Base-by-base conservation (phyloP, 306 rosid species). In the Prunus salicina region DNA sequence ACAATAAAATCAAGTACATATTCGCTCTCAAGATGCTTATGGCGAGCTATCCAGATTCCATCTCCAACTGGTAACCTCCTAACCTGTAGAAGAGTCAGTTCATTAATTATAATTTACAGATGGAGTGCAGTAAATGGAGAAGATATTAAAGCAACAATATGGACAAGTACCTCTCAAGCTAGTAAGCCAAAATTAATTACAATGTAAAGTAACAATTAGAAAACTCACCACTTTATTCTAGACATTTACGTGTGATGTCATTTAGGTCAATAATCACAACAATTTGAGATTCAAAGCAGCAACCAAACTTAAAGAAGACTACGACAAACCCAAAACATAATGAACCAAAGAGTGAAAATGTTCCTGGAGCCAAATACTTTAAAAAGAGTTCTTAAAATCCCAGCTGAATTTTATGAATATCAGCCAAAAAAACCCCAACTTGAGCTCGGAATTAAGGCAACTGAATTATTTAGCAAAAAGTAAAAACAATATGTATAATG, bases 1-100 rank as follows among this genome's bases (percentile, higher is more conserved):
- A 94, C 96, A 71, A 94, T 89, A 86, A 94, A 94, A 90, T 94
- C 98, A 76, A 94, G 93, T 43, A 92, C 96, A 84, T 92, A 94
- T 83, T 94, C 98, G 67, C 80, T 81, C 81, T 68, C 80, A 71
- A 82, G 88, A 67, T 81, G 67, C 84, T 88, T 94, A 80, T 92
- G 98, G 67, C 84, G 91, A 11, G 97, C 98, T 81, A 94, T 85
- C 98, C 98, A 94, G 74, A 94, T 94, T 75, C 92, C 98, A 52
- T 94, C 98, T 83, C 97, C 98, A 83, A 95, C 93, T 28, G 98
- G 96, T 69, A 95, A 86, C 73, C 93, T 84, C 82, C 93, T 89
- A 79, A 92, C 96, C 98, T 95, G 83, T 43, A 77, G 15, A 80
- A 66, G 72, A 79, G 68, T 69, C 72, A 74, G 76, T 68, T 55